A percentile compares a stretch with the other conserved stretches of the same genome.
phyloP scores from a whole-genome alignment of 495 filamentous ascomycete genomes.

The Penicillium ochrochloron region DNA sequence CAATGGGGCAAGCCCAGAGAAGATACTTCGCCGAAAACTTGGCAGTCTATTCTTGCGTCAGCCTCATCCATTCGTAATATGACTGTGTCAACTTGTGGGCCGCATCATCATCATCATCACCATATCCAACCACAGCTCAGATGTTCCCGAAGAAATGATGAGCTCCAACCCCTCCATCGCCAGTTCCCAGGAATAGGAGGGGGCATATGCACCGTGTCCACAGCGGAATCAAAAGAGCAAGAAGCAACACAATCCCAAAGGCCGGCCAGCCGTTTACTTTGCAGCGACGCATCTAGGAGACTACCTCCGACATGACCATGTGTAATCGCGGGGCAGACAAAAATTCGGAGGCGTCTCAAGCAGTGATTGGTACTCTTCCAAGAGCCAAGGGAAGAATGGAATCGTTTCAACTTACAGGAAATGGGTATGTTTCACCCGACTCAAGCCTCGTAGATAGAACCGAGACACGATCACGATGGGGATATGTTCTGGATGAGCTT shows the following conservation, averaged over 20 bases:
- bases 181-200: neutral
- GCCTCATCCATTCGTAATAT: slow-evolving; percentile 7
- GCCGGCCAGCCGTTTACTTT: slow-evolving; percentile 9
- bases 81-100: neutral
- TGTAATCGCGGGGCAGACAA: slow-evolving; percentile 31
- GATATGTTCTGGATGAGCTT: slow-evolving; percentile 14
- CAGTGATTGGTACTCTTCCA: slow-evolving; percentile 9
- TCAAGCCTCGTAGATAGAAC: slow-evolving; percentile 35
- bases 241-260: slow-evolving; percentile 8
- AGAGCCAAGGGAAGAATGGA: slow-evolving; percentile 7
- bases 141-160: neutral
- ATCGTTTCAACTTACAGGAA: slow-evolving; percentile 41
- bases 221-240: slow-evolving; percentile 11
- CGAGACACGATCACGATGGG: slow-evolving; percentile 48
- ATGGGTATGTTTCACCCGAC: slow-evolving; percentile 36
- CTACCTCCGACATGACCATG: slow-evolving; percentile 11
- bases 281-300: slow-evolving; percentile 16
- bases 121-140: neutral
- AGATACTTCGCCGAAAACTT: slow-evolving; percentile 31
- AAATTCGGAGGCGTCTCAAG: slow-evolving; percentile 19
- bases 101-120: neutral
- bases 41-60: slow-evolving; percentile 26
- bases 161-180: neutral
- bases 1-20: slow-evolving; percentile 31
- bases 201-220: slow-evolving; percentile 26